Percentiles rank a stretch among this genome's conserved stretches.
Evolutionary conservation across 306 rosid species (phyloP).

Genomic region (Vigna hirtella): DNA sequence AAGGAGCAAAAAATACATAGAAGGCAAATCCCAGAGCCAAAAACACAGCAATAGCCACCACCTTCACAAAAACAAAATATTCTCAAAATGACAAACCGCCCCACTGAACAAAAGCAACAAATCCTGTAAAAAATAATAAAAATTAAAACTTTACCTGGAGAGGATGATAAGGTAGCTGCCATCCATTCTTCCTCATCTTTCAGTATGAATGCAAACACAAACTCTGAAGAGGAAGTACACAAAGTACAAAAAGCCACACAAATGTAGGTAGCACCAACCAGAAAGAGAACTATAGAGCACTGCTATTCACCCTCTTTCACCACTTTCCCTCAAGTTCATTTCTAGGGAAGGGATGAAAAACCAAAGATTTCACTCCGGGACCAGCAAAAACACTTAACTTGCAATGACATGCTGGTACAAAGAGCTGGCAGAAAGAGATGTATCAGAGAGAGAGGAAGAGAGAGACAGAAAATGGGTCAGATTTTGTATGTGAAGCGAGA

Average conservation of each 20-base stretch:
- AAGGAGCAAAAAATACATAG: conserved; percentile 97
- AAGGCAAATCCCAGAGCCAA: conserved; percentile 95
- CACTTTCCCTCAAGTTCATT: conserved; percentile 38
- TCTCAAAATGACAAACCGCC: conserved; percentile 22
- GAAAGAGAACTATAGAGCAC: conserved; percentile 20
- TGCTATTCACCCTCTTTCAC: conserved; percentile 43
- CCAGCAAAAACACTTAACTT: conserved; percentile 34
- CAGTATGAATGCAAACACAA: conserved; percentile 43
- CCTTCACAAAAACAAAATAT: conserved; percentile 52
- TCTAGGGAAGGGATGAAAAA: conserved; percentile 46
- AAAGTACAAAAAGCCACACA: conserved; percentile 33
- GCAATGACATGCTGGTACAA: conserved; percentile 42
- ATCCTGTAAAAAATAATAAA: conserved; percentile 27
- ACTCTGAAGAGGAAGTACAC: conserved; percentile 24
- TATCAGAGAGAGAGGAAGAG: conserved; percentile 43
- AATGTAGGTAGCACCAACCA: conserved; percentile 43
- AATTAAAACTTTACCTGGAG: conserved; percentile 73
- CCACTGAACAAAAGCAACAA: conserved; percentile 6
- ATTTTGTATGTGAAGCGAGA: not conserved
- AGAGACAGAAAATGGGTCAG: conserved; percentile 25
- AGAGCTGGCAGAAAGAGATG: conserved; percentile 61
- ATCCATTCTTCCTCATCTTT: conserved; percentile 96
- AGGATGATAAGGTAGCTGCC: conserved; percentile 98
- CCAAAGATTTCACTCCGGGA: conserved; percentile 48
- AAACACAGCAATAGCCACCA: conserved; percentile 98